Evolutionary conservation across 345 rosid species (phyloP).

Genomic region (Corchorus capsularis): DNA sequence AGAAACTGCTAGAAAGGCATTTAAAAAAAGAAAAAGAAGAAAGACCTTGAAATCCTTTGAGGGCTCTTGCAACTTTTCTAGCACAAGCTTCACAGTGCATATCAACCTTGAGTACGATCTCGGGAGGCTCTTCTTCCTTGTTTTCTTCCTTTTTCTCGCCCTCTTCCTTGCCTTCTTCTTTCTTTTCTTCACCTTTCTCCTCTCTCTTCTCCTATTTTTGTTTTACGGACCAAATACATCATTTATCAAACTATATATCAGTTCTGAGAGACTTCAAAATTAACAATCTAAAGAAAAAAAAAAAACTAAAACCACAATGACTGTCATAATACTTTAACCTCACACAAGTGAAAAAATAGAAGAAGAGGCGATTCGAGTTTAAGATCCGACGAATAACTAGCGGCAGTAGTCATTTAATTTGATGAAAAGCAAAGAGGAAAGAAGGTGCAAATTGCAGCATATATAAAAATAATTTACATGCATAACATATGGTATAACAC

Average conservation of each 20-base stretch:
- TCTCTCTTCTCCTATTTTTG: constrained; percentile 26
- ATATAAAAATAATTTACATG: not conserved
- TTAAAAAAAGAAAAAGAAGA: not conserved
- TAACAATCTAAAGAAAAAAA: not conserved
- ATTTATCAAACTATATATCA: too few relatives aligned
- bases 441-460: not conserved
- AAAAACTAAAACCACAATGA: not conserved
- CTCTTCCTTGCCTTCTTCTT: constrained; percentile 30
- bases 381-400: not conserved
- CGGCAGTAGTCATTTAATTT: not conserved
- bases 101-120: constrained; percentile 73
- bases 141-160: constrained; percentile 30
- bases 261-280: too few relatives aligned
- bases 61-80: constrained; percentile 57
- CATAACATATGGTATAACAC: not conserved
- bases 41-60: constrained; percentile 70
- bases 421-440: not conserved
- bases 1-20: not conserved
- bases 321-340: not conserved
- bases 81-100: constrained; percentile 90
- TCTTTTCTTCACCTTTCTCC: constrained; percentile 21
- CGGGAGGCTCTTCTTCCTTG: constrained; percentile 42
- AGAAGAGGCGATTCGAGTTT: not conserved
- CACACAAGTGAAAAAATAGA: not conserved
- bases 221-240: too few relatives aligned